Conservation (phyloP, 257 asterid species). For the Solanum ossicruentum region DNA sequence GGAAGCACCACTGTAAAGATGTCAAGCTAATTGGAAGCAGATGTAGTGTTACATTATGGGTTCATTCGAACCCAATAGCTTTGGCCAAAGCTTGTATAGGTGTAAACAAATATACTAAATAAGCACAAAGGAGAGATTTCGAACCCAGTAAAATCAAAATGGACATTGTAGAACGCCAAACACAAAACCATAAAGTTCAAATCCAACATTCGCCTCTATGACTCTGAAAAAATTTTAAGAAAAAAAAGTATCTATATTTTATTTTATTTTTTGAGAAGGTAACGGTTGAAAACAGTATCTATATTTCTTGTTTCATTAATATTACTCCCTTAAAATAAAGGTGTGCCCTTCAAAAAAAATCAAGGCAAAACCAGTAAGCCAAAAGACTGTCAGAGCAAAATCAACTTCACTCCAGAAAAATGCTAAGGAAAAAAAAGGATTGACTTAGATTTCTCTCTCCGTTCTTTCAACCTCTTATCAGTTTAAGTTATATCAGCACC, state of each 20-base stretch:
- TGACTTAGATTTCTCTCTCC: not conserved
- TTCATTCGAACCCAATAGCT: not conserved
- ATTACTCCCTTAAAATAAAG: not conserved
- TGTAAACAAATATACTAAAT: not conserved
- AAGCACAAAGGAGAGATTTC: not conserved
- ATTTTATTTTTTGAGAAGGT: no score
- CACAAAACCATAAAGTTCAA: not conserved
- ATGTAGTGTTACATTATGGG: not conserved
- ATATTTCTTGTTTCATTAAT: not conserved
- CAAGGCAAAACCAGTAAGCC: not conserved
- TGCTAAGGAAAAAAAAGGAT: not conserved
- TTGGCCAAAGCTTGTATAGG: not conserved
- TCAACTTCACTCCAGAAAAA: not conserved
- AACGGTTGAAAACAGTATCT: not conserved
- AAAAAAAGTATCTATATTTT: not conserved
- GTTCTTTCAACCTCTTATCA: not conserved
- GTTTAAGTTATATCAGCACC: not conserved
- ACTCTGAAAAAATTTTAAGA: not conserved
- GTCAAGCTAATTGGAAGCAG: not conserved
- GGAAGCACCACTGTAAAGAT: not conserved
- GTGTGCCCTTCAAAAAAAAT: not conserved
- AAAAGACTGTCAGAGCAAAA: not conserved
- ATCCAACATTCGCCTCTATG: not conserved
- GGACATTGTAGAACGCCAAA: not conserved
- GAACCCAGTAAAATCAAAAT: not conserved